Evolutionary conservation across 2,329 filamentous ascomycete species (phyloP).

Genomic region (Lecanosticta acicola): DNA sequence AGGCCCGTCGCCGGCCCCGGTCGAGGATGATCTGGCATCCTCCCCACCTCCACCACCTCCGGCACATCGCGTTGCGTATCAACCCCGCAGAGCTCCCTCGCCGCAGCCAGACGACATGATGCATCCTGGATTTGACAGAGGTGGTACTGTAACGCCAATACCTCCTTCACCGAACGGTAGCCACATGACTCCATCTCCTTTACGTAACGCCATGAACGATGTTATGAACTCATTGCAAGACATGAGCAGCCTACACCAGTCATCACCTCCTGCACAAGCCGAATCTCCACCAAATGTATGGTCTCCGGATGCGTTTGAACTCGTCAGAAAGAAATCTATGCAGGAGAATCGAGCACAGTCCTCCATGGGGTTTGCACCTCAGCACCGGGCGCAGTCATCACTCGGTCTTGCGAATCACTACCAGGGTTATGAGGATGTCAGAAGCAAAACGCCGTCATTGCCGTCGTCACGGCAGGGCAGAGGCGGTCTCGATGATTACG

Average conservation of each 20-base stretch:
- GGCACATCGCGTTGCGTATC: constrained; percentile 60
- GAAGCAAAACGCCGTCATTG: constrained; percentile 43
- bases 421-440: constrained; percentile 41
- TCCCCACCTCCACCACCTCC: constrained; percentile 81
- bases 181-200: constrained; percentile 71
- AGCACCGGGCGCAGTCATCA: constrained; percentile 63
- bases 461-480: constrained; percentile 44
- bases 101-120: constrained; percentile 30
- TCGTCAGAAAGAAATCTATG: constrained; percentile 36
- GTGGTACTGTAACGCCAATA: constrained; percentile 54
- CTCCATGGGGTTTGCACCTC: constrained; percentile 57
- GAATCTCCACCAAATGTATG: constrained; percentile 65
- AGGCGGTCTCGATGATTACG: constrained; percentile 76
- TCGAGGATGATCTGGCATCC: constrained; percentile 46
- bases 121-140: constrained; percentile 45
- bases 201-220: constrained; percentile 94
- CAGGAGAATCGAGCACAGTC: constrained; percentile 58
- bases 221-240: constrained; percentile 93
- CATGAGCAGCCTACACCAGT: constrained; percentile 59
- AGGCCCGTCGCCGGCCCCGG: constrained; percentile 19
- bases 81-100: constrained; percentile 46
- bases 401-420: constrained; percentile 55
- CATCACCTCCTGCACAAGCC: constrained; percentile 44
- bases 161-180: constrained; percentile 60
- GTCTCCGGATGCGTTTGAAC: constrained; percentile 82